These are phyloP conservation scores for Tetraselmis chui DNA, from an alignment of 139 green algal genomes.

Conservation along the genomic window DNA sequence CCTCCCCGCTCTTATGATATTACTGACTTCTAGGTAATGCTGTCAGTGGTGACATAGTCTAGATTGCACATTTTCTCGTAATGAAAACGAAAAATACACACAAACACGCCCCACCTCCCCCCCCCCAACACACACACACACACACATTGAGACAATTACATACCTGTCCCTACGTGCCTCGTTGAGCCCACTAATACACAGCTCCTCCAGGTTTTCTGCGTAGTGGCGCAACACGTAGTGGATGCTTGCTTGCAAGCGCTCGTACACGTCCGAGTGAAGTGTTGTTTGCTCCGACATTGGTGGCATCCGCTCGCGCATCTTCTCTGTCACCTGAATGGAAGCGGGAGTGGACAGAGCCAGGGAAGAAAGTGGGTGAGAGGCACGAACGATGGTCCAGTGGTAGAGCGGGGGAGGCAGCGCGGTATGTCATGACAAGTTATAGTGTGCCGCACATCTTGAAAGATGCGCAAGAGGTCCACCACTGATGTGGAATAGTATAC, in stretches of 20 bases:
- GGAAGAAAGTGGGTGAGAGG: no score
- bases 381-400: no score
- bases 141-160: no score
- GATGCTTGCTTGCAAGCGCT: not conserved
- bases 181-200: not conserved
- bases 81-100: no score
- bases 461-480: not conserved
- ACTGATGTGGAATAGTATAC: not conserved
- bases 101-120: no score
- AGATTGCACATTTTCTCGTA: no score
- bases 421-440: no score
- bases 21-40: no score
- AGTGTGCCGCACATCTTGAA: not conserved
- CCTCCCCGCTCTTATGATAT: no score
- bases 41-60: no score
- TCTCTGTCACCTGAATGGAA: not conserved
- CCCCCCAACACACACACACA: no score
- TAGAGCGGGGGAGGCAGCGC: not conserved
- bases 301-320: not conserved
- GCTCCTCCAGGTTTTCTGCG: not conserved
- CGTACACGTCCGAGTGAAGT: not conserved
- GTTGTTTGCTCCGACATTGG: not conserved
- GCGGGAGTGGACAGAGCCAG: no score
- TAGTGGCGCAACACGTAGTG: not conserved
- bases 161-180: not conserved